Evolutionary conservation across 2,329 filamentous ascomycete genomes (phyloP).

Genomic region (Tympanopsis confertula): DNA sequence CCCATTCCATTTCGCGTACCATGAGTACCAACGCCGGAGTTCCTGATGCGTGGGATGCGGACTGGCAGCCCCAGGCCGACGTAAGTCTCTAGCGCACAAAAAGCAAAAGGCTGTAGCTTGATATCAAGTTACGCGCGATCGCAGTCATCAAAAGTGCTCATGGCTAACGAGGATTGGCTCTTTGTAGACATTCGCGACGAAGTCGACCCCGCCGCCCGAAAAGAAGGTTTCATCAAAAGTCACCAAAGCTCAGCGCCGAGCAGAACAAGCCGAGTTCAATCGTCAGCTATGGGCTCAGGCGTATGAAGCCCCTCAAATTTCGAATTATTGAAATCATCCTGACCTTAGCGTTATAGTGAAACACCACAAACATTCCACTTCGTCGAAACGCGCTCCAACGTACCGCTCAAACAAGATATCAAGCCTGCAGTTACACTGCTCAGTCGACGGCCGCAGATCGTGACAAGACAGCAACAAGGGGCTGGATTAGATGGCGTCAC

Average conservation of each 20-base stretch:
- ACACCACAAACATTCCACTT: constrained; percentile 46
- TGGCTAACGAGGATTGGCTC: no score
- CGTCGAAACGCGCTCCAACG: constrained; percentile 37
- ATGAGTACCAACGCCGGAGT: not conserved
- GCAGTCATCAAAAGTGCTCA: no score
- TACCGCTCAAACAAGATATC: constrained; percentile 45
- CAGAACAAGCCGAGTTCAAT: constrained; percentile 50
- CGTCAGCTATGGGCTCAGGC: constrained; percentile 52
- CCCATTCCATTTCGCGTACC: no score
- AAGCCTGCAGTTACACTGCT: constrained; percentile 49
- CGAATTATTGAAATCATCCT: not conserved
- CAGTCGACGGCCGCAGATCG: constrained; percentile 41
- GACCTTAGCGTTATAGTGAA: constrained; percentile 25
- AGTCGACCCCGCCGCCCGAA: constrained; percentile 9
- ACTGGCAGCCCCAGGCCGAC: not conserved
- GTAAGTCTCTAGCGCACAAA: not conserved
- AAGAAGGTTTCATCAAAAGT: constrained; percentile 10
- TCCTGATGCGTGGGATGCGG: not conserved
- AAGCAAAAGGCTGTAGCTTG: no score
- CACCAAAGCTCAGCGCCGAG: constrained; percentile 46
- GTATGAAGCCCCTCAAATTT: constrained; percentile 16
- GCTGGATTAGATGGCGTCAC: no score
- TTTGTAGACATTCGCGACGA: not conserved
- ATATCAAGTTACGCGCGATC: no score
- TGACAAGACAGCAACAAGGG: no score